A percentile compares a stretch with the other conserved stretches of the same genome.
phyloP scores from a whole-genome alignment of 1,284 basidiomycete species.

The Moesziomyces antarcticus region DNA sequence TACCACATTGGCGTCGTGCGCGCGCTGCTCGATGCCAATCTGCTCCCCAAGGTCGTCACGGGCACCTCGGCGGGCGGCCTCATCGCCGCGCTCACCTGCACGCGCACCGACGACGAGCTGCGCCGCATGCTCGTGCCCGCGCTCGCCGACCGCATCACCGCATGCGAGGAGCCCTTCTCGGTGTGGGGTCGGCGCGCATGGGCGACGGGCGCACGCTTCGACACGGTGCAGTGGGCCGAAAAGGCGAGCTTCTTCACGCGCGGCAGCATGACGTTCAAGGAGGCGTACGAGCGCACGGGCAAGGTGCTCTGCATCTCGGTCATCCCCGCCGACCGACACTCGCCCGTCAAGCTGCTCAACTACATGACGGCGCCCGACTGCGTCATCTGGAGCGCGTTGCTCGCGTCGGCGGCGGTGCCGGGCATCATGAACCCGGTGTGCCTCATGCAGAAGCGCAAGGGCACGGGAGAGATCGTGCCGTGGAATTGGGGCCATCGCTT shows the following conservation, averaged over 20 bases:
- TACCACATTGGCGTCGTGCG: slow-evolving; percentile 87
- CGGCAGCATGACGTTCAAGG: slow-evolving; percentile 93
- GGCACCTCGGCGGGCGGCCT: slow-evolving; percentile 94
- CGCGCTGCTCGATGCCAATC: slow-evolving; percentile 86
- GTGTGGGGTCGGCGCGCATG: slow-evolving; percentile 82
- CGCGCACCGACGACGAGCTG: slow-evolving; percentile 89
- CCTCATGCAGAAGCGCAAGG: slow-evolving; percentile 87
- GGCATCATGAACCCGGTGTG: slow-evolving; percentile 74
- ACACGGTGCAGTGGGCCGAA: slow-evolving; percentile 85
- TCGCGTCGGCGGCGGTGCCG: slow-evolving; percentile 66
- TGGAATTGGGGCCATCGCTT: slow-evolving; percentile 85
- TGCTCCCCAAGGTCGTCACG: slow-evolving; percentile 86
- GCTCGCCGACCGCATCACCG: slow-evolving; percentile 83
- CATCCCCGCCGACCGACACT: slow-evolving; percentile 89
- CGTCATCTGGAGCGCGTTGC: slow-evolving; percentile 72
- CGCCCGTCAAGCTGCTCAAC: slow-evolving; percentile 91
- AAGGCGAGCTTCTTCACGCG: slow-evolving; percentile 85
- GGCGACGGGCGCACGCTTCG: slow-evolving; percentile 91
- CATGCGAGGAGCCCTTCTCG: slow-evolving; percentile 79
- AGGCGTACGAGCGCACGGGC: slow-evolving; percentile 92
- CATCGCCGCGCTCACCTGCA: slow-evolving; percentile 77
- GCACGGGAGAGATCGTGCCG: slow-evolving; percentile 82
- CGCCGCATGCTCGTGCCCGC: slow-evolving; percentile 72
- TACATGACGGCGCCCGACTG: slow-evolving; percentile 93
- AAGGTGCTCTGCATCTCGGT: slow-evolving; percentile 91